Conservation (phyloP, 2,329 filamentous ascomycete genomes). For the Myriosclerotinia curreyana region DNA sequence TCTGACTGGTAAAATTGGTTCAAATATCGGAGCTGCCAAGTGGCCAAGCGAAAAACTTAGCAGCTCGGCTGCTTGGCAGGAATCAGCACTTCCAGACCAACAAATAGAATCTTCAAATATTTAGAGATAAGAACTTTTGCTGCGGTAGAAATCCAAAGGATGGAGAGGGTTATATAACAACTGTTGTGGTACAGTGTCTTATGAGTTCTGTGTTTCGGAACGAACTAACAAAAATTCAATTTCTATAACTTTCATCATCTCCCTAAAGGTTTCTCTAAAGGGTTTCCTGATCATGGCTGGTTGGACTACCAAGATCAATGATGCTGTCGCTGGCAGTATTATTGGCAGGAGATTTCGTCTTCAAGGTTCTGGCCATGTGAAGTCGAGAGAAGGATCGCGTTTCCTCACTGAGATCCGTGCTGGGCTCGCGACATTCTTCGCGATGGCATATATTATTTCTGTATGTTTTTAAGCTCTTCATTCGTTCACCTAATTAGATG, state of each 20-base stretch:
- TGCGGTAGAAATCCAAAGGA: neutral
- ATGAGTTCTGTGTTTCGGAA: constrained; percentile 2
- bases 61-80: constrained; percentile 13
- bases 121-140: constrained; percentile 12
- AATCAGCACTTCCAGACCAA: constrained; percentile 1
- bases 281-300: constrained; percentile 12
- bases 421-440: constrained; percentile 70
- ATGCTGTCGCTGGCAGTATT: constrained; percentile 57
- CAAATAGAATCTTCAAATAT: constrained; percentile 18
- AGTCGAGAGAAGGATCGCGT: constrained; percentile 55
- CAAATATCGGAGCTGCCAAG: constrained; percentile 13
- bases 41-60: constrained; percentile 10
- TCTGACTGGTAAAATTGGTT: constrained; percentile 7
- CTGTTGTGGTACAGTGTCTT: constrained; percentile 1
- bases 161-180: constrained; percentile 6
- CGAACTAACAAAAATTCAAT: constrained; percentile 4
- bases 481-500: constrained; percentile 58
- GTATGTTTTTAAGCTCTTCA: constrained; percentile 50
- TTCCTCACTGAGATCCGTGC: constrained; percentile 84
- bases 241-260: neutral
- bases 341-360: constrained; percentile 75
- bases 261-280: neutral
- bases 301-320: constrained; percentile 31
- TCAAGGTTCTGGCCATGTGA: constrained; percentile 72
- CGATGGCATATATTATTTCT: constrained; percentile 73